phyloP scores from a whole-genome alignment of 1,284 basidiomycete genomes.

The Puccinia hordei region DNA sequence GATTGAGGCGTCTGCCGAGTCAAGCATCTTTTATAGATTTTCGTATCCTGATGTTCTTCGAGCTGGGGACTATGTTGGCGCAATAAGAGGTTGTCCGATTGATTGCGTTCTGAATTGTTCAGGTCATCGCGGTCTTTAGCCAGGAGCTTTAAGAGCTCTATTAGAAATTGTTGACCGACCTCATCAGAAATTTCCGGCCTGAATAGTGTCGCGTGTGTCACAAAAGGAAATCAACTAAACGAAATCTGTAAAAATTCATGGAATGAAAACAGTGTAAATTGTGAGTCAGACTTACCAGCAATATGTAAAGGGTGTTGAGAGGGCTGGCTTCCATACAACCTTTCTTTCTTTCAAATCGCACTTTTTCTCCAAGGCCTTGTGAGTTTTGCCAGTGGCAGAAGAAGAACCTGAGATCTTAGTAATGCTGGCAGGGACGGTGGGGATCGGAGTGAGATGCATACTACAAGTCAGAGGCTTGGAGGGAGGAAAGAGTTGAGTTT shows the following conservation, averaged over 20 bases:
- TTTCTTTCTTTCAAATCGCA: neutral
- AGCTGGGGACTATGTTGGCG: neutral
- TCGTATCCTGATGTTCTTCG: neutral
- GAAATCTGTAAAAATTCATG: neutral
- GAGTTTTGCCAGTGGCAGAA: no score
- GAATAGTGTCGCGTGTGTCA: neutral
- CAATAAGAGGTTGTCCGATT: neutral
- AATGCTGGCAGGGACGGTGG: no score
- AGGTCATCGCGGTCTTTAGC: neutral
- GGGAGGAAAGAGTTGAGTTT: no score
- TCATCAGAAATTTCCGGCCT: slow-evolving; percentile 35
- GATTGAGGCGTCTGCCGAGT: neutral
- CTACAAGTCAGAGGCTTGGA: no score
- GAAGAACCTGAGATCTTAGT: no score
- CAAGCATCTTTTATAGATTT: neutral
- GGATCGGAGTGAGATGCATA: no score
- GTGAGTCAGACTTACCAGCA: neutral
- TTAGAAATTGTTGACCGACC: slow-evolving; percentile 10
- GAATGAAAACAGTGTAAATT: neutral
- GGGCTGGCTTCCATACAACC: slow-evolving; percentile 32
- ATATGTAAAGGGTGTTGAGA: slow-evolving; percentile 7
- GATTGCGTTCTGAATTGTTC: neutral
- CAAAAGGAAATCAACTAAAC: neutral
- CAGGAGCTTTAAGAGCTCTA: slow-evolving; percentile 29
- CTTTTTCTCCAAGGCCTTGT: no score